These are phyloP conservation scores for Beverwykella pulmonaria DNA, from an alignment of 495 filamentous ascomycete genomes.

Conservation along the genomic window DNA sequence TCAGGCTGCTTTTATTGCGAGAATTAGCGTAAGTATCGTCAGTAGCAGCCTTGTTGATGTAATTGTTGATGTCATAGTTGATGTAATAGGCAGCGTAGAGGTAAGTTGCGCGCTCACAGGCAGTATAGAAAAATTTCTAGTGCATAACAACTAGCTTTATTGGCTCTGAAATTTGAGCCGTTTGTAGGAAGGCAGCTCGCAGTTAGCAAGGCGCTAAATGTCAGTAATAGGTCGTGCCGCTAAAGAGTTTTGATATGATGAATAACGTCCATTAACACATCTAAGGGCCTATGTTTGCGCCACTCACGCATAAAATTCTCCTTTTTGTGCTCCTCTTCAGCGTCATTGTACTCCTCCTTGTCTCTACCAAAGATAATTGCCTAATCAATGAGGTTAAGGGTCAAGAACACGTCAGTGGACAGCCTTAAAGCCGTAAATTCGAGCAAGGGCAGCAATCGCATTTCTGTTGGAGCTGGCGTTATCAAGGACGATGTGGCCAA, in stretches of 20 bases:
- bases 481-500: constrained; percentile 11
- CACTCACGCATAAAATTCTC: not conserved
- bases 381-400: constrained; percentile 5
- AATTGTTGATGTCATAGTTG: not conserved
- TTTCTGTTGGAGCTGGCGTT: not conserved
- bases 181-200: not conserved
- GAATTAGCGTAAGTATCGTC: not conserved
- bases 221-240: not conserved
- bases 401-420: not conserved
- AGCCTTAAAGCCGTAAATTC: not conserved
- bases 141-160: not conserved
- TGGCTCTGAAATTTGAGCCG: not conserved
- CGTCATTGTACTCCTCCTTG: not conserved
- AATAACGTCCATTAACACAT: not conserved
- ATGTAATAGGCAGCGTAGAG: not conserved
- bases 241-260: not conserved
- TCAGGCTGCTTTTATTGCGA: not conserved
- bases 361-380: not conserved
- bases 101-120: not conserved
- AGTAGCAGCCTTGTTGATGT: not conserved
- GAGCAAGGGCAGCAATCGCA: not conserved
- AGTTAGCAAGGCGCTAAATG: not conserved
- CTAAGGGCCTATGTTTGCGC: not conserved
- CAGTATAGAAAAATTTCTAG: not conserved
- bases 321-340: too few species aligned